Base-by-base conservation (phyloP, 1,284 basidiomycete species). In the Ustilago cynodontis region DNA sequence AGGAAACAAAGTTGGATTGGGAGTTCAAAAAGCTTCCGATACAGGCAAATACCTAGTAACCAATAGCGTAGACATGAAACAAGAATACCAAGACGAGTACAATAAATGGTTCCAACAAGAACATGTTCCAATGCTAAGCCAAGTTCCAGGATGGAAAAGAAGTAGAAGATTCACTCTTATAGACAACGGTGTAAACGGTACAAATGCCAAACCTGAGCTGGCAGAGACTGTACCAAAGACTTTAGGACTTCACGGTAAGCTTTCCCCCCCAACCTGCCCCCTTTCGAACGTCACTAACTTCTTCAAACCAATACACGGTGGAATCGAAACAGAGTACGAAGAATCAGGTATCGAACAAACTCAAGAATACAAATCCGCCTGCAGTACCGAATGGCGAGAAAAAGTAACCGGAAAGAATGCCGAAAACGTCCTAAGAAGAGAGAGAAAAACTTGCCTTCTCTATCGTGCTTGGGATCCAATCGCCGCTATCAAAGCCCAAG, bases 381-480 rank as follows among this genome's bases (percentile, higher is more conserved):
- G 71, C 39, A 26, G 28, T 31, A 80, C 80, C 18, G 14, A 18
- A 13, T 80, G 81, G 80, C 53, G 81, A 20, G 33, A 49, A 28
- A n/a, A 56, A 2, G 64, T 82, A 11, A 39, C 73, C 11, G 77
- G 73, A 6, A 18, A 43, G 0, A 24, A 56, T 8, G 51, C 14
- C 9, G 16, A 26, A 14, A 71, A 75, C n/a, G 18, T 82, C 8
- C n/a, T 71, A 1, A 39, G 59, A n/a, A 35, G 80, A 9, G 81
- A 83, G 50, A 55, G 80, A 14, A 77, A 79, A 50, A 62, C 69
- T n/a, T 77, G 77, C 54, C 10, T 49, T 11, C 24, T 83, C 20
- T 81, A 81, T 54, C 45, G 70, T 2, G 81, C 80, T 6, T 83
- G 77, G 72, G 80, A 83, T 29, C 71, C 80, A 29, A 51, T 69